Base-by-base conservation (phyloP, 768 basidiomycete genomes). In the Podaxis sp. region DNA sequence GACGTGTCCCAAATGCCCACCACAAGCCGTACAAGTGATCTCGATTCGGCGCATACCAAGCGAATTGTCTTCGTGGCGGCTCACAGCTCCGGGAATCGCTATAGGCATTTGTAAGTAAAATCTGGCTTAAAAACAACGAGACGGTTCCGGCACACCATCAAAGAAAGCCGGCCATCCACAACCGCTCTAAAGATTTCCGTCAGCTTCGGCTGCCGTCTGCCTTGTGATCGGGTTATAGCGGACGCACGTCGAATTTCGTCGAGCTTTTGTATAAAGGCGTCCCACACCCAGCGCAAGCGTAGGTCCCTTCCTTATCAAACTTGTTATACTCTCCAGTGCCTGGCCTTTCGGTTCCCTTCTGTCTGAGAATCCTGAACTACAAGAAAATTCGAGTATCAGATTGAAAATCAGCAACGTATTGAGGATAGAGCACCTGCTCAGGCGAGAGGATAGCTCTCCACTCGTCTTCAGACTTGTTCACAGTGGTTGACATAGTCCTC, bases 131-230 rank as follows among this genome's bases (percentile, higher is more conserved):
- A 24, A 24, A 2, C 22, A 22, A 22, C 24, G 24, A 24, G 24
- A 24, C 24, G 24, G 24, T 24, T 2, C 24, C 24, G 24, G 24
- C 24, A 24, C 24, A 90, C 91, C 91, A 71, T 96, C 95, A 72
- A 90, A 98, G 82, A 97, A 98, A 0, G 95, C 93, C n/a, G 96
- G 95, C 95, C 95, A 98, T 24, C 95, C 95, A 69, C 93, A 96
- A 7, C 94, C 93, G 63, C 92, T 95, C 82, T 83, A 58, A 17
- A 52, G 49, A 19, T 17, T 51, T 2, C 26, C 15, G 24, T 24
- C 8, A 24, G 17, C n/a, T 33, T 39, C 38, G 17, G 13, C 2
- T 6, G 12, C 3, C n/a, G 28, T 49, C 22, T 42, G 4, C 51
- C 54, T 5, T 2, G 19, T 30, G 53, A 42, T 56, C n/a, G n/a